Percentiles rank a stretch among this genome's conserved stretches.
phyloP scores from a whole-genome alignment of 2,329 filamentous ascomycete genomes.

The Tolypocladium capitatum region DNA sequence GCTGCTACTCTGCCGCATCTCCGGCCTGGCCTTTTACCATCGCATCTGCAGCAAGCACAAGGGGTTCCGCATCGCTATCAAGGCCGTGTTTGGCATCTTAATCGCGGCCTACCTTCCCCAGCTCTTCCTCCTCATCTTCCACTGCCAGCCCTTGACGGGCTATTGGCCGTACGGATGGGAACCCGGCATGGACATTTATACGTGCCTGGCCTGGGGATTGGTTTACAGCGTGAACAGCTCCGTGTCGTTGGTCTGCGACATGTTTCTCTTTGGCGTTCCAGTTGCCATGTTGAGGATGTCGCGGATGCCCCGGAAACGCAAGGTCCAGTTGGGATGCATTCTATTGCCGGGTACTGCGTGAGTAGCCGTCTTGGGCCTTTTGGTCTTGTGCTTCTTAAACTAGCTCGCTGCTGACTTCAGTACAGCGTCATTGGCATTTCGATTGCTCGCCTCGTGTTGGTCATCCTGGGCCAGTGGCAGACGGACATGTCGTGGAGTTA shows the following conservation, averaged over 20 bases:
- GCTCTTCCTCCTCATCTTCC: conserved; percentile 35
- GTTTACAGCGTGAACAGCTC: conserved; percentile 38
- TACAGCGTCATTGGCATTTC: conserved; percentile 36
- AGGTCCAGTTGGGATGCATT: conserved; percentile 33
- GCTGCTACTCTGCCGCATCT: conserved; percentile 34
- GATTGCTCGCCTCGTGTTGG: conserved; percentile 30
- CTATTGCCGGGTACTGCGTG: conserved; percentile 35
- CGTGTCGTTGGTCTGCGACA: conserved; percentile 34
- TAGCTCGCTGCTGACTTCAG: not conserved
- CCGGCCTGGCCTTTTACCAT: conserved; percentile 37
- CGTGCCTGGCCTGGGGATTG: conserved; percentile 34
- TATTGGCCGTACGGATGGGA: conserved; percentile 40
- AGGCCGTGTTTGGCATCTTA: conserved; percentile 21
- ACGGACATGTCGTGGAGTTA: conserved; percentile 36
- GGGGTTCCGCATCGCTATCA: conserved; percentile 21
- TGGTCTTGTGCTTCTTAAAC: not conserved
- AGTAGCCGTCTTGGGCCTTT: conserved; percentile 8
- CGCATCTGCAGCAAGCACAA: conserved; percentile 27
- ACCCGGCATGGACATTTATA: conserved; percentile 22
- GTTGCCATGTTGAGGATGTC: conserved; percentile 31
- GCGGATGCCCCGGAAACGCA: conserved; percentile 28
- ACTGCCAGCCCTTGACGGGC: conserved; percentile 35
- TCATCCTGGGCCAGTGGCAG: conserved; percentile 32
- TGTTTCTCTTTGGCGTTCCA: conserved; percentile 36
- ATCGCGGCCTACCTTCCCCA: conserved; percentile 32